Evolutionary conservation across 108 stramenopile genomes (phyloP), one percentile per base, ranked within the genome.

Genomic region (Schizochytrium sp.): DNA sequence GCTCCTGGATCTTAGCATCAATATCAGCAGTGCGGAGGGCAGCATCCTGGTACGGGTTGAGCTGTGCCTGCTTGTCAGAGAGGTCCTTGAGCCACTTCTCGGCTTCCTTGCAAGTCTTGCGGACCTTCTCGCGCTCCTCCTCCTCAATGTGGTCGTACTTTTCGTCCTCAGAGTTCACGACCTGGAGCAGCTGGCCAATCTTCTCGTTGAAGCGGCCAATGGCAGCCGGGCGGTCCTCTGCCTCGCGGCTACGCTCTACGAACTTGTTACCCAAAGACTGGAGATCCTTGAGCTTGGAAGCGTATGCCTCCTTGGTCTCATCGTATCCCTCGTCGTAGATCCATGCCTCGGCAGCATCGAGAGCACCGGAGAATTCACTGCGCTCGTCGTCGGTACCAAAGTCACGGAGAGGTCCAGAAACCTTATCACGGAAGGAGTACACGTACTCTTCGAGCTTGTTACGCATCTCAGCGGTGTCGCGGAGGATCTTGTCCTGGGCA

Each of bases 401-500:
- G 15, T 91, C 61, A 13, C 91, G 95, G 73, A 99, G 93, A 19
- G 94, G 93, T 12, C 96, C 97, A 64, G 92, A 90, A 83, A 98
- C 94, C 91, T 96, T 97, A 94, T 98, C 98, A 42, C 98, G 96
- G 98, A 99, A 97, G 87, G 93, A 92, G 93, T 99, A 99, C 88
- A 99, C 96, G 95, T 99, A 99, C 7, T 96, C 94, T 91, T 99
- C 99, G 42, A 99, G 93, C 89, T 99, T 98, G 91, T 99, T 99
- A 56, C 98, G 95, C 94, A 95, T 98, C 90, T 98, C 98, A 17
- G 97, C 91, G 4, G 98, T 99, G 92, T 98, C 98, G 42, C 91
- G 89, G n/a, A 98, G 92, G 83, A 98, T 87, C 44, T 96, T 95
- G 91, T 99, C 98, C 88, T 93, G 91, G 91, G 94, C 94, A 55